Evolutionary conservation across 1,284 basidiomycete species (phyloP).

Genomic region (Cystobasidium pallidum): DNA sequence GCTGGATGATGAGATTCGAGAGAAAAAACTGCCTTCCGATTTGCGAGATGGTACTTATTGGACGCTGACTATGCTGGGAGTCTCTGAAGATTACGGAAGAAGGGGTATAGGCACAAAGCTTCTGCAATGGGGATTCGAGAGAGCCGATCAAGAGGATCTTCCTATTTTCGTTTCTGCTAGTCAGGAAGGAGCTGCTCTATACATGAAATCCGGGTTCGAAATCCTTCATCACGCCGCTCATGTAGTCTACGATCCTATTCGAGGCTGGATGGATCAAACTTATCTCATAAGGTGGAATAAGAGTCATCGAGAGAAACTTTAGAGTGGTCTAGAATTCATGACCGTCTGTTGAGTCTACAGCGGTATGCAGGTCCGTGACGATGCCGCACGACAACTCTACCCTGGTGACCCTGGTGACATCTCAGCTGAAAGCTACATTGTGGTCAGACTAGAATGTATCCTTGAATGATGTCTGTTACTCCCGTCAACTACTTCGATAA

Average conservation of each 20-base stretch:
- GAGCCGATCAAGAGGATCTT: conserved; percentile 25
- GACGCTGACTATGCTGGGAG: conserved; percentile 22
- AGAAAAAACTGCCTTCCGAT: conserved; percentile 6
- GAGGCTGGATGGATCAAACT: conserved; percentile 24
- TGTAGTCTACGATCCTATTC: background rate
- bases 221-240: background rate
- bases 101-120: conserved; percentile 38
- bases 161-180: conserved; percentile 25
- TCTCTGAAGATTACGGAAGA: conserved; percentile 21
- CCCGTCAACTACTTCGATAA: too few relatives aligned
- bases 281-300: conserved; percentile 24
- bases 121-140: conserved; percentile 30
- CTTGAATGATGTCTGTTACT: too few relatives aligned
- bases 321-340: background rate
- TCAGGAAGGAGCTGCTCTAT: conserved; percentile 25
- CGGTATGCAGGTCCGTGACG: background rate
- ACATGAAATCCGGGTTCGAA: conserved; percentile 23
- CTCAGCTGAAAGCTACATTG: too few relatives aligned
- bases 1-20: conserved; percentile 4
- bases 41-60: conserved; percentile 22
- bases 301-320: background rate
- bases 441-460: too few relatives aligned
- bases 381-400: too few relatives aligned
- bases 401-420: too few relatives aligned
- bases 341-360: background rate